phyloP scores from a whole-genome alignment of 2,329 filamentous ascomycete genomes.

The Blumeriella jaapii region DNA sequence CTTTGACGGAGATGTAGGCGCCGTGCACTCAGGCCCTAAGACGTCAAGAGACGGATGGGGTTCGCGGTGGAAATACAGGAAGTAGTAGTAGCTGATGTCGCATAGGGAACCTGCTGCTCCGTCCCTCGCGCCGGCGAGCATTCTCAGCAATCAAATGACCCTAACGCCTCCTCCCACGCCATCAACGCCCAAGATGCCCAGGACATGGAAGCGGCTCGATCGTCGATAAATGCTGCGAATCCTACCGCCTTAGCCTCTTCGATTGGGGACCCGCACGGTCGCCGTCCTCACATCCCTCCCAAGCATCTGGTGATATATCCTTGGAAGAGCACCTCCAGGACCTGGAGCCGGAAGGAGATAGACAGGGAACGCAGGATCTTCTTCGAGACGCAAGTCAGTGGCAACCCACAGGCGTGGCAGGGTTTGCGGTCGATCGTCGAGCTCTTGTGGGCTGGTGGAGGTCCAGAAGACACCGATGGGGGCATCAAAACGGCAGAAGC shows the following conservation, averaged over 20 bases:
- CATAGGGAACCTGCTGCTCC: too few relatives aligned
- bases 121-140: too few relatives aligned
- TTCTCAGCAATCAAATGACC: slow-evolving; percentile 3
- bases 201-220: slow-evolving; percentile 12
- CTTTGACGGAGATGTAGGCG: too few relatives aligned
- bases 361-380: slow-evolving; percentile 67
- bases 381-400: slow-evolving; percentile 81
- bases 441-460: slow-evolving; percentile 44
- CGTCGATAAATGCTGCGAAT: slow-evolving; percentile 15
- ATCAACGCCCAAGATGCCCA: slow-evolving; percentile 31
- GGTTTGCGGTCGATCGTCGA: slow-evolving; percentile 58
- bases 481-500: slow-evolving; percentile 59
- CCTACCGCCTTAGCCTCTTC: too few relatives aligned
- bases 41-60: too few relatives aligned
- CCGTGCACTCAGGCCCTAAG: too few relatives aligned
- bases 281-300: slow-evolving; percentile 56
- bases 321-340: slow-evolving; percentile 51
- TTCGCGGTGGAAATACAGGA: too few relatives aligned
- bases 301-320: slow-evolving; percentile 53
- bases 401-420: slow-evolving; percentile 68
- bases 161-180: slow-evolving; percentile 38
- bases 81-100: too few relatives aligned
- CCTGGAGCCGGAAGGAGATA: slow-evolving; percentile 60
- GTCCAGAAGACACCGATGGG: slow-evolving; percentile 29
- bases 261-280: slow-evolving; percentile 6